phyloP scores from a whole-genome alignment of 257 asterid species.

The Datura wrightii region DNA sequence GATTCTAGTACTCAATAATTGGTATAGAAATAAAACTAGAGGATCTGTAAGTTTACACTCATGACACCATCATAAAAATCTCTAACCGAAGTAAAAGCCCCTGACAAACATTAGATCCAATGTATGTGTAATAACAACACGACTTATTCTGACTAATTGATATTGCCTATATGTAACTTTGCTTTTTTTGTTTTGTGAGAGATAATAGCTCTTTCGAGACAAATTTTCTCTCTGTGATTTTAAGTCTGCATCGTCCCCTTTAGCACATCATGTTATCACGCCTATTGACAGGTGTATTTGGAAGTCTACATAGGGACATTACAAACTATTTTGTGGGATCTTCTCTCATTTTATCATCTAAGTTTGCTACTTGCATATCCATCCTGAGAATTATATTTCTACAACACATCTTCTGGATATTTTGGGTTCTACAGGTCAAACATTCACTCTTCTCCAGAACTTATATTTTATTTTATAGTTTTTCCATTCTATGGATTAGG shows the following conservation, averaged over 20 bases:
- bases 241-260: slow-evolving; percentile 13
- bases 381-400: not conserved
- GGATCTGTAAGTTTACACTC: slow-evolving; percentile 2
- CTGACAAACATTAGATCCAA: not conserved
- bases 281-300: not conserved
- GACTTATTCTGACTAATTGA: slow-evolving; percentile 9
- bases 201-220: slow-evolving; percentile 4
- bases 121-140: not conserved
- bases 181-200: not conserved
- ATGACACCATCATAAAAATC: not conserved
- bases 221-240: not conserved
- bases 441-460: slow-evolving; percentile 12
- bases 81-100: slow-evolving; percentile 17
- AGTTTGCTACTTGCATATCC: slow-evolving; percentile 3
- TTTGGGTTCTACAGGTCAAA: slow-evolving; percentile 10
- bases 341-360: not conserved
- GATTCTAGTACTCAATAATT: slow-evolving; percentile 1
- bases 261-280: not conserved
- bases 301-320: not conserved
- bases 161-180: not conserved
- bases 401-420: not conserved
- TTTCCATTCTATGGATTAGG: not conserved
- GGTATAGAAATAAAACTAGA: not conserved
- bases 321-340: not conserved
- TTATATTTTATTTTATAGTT: slow-evolving; percentile 14